Evolutionary conservation across 495 filamentous ascomycete species (phyloP), one percentile per base, ranked within the genome.

Genomic region (Cercophora scortea): DNA sequence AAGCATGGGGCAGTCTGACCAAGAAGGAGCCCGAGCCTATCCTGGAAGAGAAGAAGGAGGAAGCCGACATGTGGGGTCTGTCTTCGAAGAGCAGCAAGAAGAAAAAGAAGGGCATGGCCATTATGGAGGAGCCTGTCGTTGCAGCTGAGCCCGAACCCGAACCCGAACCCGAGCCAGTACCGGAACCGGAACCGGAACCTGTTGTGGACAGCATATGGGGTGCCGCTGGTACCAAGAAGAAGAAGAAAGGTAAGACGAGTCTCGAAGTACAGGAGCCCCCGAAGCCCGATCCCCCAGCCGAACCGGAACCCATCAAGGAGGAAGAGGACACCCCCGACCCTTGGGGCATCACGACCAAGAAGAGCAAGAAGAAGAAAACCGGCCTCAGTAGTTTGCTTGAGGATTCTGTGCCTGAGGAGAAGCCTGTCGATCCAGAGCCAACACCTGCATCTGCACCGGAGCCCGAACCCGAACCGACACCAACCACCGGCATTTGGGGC

Each of bases 321-420:
- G 55, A 55, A 25, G 47, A 58, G 34, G 59, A 59, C 43, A 17
- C 55, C 19, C 62, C 47, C 40, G 61, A 51, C 17, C 19, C 47
- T 25, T 59, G 59, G 52, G 55, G 55, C 25, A 25, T 25, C 6
- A 36, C 54, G 1, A 58, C 55, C 17, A 69, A 67, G 55, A 69
- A 67, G 55, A 53, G 55, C 25, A 61, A 60, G 44, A 71, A 70
- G 58, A 66, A 67, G 50, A 63, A 57, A 50, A 52, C 57, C 19
- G 53, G 32, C 36, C 48, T 36, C 32, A 15, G 38, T 16, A 55
- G 33, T 18, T 48, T 42, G 17, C 32, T 50, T 16, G 54, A 54
- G 32, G 57, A 60, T 18, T 48, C 54, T 32, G 47, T 49, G 32
- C 13, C 46, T 17, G 58, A 62, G 47, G 56, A 59, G 1, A 44